Base-by-base conservation (phyloP, 2,329 filamentous ascomycete species). In the Macrophomina pseudophaseolina region DNA sequence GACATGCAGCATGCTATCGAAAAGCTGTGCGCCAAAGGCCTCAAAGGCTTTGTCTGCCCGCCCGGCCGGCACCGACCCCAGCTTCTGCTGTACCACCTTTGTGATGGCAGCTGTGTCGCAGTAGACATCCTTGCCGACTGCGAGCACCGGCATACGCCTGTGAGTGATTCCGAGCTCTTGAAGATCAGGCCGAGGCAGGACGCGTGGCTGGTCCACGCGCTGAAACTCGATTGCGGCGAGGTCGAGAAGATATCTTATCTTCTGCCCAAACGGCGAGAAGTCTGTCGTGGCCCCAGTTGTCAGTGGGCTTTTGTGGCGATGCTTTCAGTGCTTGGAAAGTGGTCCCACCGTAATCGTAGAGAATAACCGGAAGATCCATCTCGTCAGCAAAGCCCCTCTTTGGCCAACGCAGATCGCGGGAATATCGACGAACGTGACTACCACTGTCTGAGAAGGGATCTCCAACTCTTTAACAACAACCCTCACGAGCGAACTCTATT, bases 121-220 rank as follows among this genome's bases (percentile, higher is more conserved):
- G 48, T 58, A 68, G 3, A 67, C 33, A 12, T 68, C 67, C 32
- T 58, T 68, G 14, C 64, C 67, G 5, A 68, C 58, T 11, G 67
- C 64, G 18, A 68, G 32, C 46, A 68, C 12, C 16, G 67, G 67
- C 2, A 68, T 64, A 7, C 49, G 54, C 23, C 67, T 44, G 46
- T 66, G 64, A 9, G 42, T 66, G 28, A 67, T 68, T 11, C 67
- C 67, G 5, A 68, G 67, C 9, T 69, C 64, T 18, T 70, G 69
- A 2, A 77, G 71, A 35, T 75, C 73, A 1, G 74, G 73, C 1
- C 75, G 72, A 5, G 75, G 74, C 71, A 75, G 74, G 28, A 74
- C 69, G 12, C 70, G 69, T n/a, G 74, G 72, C 7, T 62, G 54
- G n/a, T 63, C 54, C 30, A 44, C 33, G 2, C 44, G 42, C 6